Base-by-base conservation (phyloP, 805 yeast species). In the Pichia cephalocereana region DNA sequence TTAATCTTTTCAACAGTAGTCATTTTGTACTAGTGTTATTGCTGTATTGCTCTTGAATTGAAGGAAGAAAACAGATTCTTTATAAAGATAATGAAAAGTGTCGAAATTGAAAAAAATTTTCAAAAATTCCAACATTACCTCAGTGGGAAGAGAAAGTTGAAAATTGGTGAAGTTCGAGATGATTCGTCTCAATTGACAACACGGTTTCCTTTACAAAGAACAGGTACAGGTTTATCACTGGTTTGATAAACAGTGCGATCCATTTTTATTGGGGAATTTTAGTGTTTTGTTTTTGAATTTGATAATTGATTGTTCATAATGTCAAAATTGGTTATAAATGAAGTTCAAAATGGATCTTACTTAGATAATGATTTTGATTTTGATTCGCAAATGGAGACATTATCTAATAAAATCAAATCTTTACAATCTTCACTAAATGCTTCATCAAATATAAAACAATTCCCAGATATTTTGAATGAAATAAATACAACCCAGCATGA, bases 1-100 rank as follows among this genome's bases (percentile, higher is more conserved):
- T 85, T 82, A 63, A 85, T 84, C 65, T 84, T 76, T 55, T 81
- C 86, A 46, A 80, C 85, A 7, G 83, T 80, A 11, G 86, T 81
- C 85, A 80, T 80, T 26, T 38, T 47, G 37, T 6, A 37, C 23
- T 8, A 9, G 7, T 17, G 39, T 17, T 37, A 18, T 17, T 15
- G n/a, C 12, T 34, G 2, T 9, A 14, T 34, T 34, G 12, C 4
- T 7, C 18, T 23, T 23, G 26, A 23, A 23, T 23, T 5, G 26
- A n/a, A n/a, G n/a, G 26, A 30, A 30, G 14, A 30, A 30, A 30
- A 23, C 26, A 23, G 26, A 23, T 5, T 23, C 7, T 23, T 23
- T 4, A 19, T 6, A 23, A 23, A 23, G 26, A 23, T 23, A 23
- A 23, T 23, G 26, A 23, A 23, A 23, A 23, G 26, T 23, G 26